phyloP scores from a whole-genome alignment of 441 rosid genomes.

The Pelargonium australe region DNA sequence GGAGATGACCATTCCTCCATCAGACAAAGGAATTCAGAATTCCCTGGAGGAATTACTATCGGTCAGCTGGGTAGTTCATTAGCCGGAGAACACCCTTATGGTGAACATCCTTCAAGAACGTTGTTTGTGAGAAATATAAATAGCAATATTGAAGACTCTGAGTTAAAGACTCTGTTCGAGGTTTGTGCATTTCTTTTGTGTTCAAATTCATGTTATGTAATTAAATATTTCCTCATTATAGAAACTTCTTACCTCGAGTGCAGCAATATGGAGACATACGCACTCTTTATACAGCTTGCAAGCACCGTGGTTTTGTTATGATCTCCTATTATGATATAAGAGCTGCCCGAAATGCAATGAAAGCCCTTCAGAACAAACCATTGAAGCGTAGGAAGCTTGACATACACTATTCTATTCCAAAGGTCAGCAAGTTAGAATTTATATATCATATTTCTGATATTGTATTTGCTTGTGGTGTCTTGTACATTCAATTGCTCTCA shows the following conservation, averaged over 20 bases:
- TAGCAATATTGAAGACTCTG: conserved; percentile 54
- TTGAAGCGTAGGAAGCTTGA: conserved; percentile 44
- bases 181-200: conserved; percentile 23
- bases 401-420: conserved; percentile 52
- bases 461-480: conserved; percentile 5
- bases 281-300: conserved; percentile 50
- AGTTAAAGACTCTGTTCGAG: conserved; percentile 50
- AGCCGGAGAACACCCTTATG: conserved; percentile 40
- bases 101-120: conserved; percentile 53
- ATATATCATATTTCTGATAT: conserved; percentile 5
- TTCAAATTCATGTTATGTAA: conserved; percentile 14
- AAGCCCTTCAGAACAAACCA: conserved; percentile 41
- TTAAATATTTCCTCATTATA: conserved; percentile 3
- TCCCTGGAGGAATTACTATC: conserved; percentile 29
- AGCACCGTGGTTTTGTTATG: conserved; percentile 52
- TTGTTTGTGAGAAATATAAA: conserved; percentile 57
- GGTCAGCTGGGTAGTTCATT: conserved; percentile 33
- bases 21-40: conserved; percentile 28
- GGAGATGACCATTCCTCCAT: conserved; percentile 36
- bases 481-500: neutral
- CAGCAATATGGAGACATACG: conserved; percentile 55
- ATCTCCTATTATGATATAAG: conserved; percentile 58
- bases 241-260: conserved; percentile 19
- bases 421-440: conserved; percentile 26
- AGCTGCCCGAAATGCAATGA: conserved; percentile 52